phyloP scores from a whole-genome alignment of 2,329 filamentous ascomycete genomes.

The Colletotrichum tropicicola region DNA sequence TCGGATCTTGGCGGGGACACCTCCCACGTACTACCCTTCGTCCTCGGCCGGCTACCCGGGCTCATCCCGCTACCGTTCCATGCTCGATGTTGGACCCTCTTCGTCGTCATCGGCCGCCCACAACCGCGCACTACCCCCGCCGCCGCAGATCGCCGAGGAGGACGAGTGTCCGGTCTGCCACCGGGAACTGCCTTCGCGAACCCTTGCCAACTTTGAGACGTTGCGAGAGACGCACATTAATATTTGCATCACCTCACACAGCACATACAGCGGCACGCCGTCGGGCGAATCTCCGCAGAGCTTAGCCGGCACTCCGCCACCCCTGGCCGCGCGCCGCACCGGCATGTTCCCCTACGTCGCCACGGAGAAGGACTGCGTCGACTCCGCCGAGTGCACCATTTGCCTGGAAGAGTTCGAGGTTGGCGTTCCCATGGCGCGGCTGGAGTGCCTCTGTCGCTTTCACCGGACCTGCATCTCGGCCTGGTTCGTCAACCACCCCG shows the following conservation, averaged over 20 bases:
- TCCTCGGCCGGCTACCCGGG: conserved; percentile 33
- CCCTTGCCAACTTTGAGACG: conserved; percentile 61
- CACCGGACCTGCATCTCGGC: conserved; percentile 67
- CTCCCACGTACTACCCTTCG: conserved; percentile 44
- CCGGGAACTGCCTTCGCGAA: conserved; percentile 70
- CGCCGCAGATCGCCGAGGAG: conserved; percentile 70
- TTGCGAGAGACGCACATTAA: conserved; percentile 68
- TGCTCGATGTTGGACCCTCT: conserved; percentile 42
- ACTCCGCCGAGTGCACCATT: conserved; percentile 73
- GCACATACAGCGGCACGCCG: conserved; percentile 52
- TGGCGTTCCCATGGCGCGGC: conserved; percentile 69
- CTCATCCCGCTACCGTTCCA: conserved; percentile 37
- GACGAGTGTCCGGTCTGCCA: conserved; percentile 85
- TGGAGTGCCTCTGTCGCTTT: conserved; percentile 74
- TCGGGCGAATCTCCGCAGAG: conserved; percentile 31
- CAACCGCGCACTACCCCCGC: conserved; percentile 50
- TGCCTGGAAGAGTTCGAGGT: conserved; percentile 73
- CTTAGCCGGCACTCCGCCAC: conserved; percentile 37
- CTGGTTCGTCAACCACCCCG: conserved; percentile 71
- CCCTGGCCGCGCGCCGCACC: conserved; percentile 54
- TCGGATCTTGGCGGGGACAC: conserved; percentile 51
- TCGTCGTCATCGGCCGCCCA: conserved; percentile 46
- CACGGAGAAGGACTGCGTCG: conserved; percentile 75
- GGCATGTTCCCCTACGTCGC: conserved; percentile 72
- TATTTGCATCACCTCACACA: conserved; percentile 64